These are phyloP conservation scores for Gynochthodes officinalis DNA, from an alignment of 257 asterid species.

Conservation along the genomic window DNA sequence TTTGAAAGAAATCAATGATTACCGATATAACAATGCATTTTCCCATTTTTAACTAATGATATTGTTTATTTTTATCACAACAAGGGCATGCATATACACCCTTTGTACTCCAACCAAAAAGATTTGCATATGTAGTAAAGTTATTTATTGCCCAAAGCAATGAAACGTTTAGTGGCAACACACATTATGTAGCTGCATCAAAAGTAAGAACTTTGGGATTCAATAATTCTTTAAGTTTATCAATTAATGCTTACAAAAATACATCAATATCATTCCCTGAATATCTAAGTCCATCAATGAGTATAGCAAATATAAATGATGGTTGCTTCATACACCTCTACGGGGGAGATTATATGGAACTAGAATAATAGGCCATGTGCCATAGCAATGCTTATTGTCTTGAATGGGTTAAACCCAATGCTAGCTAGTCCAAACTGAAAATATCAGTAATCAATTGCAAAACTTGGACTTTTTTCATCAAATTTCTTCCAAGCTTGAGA, in stretches of 20 bases:
- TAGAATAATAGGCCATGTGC: too few relatives aligned
- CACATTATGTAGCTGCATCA: neutral
- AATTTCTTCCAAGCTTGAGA: too few relatives aligned
- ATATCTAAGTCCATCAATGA: neutral
- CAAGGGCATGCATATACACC: neutral
- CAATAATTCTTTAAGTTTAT: neutral
- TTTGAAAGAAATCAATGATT: neutral
- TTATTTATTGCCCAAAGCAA: neutral
- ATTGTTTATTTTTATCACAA: neutral
- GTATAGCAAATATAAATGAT: neutral
- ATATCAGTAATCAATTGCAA: too few relatives aligned
- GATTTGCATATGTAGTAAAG: neutral
- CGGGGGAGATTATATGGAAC: too few relatives aligned
- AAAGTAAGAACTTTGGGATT: neutral
- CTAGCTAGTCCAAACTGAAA: too few relatives aligned
- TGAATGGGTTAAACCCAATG: too few relatives aligned
- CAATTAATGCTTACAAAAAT: neutral
- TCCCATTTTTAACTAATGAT: too few relatives aligned
- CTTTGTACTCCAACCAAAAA: neutral
- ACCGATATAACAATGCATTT: too few relatives aligned
- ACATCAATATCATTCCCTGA: neutral
- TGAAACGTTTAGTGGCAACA: neutral
- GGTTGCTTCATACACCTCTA: too few relatives aligned
- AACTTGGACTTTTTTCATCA: too few relatives aligned
- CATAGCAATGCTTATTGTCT: too few relatives aligned